Evolutionary conservation across 768 basidiomycete genomes (phyloP).

Genomic region (Russula foetens): DNA sequence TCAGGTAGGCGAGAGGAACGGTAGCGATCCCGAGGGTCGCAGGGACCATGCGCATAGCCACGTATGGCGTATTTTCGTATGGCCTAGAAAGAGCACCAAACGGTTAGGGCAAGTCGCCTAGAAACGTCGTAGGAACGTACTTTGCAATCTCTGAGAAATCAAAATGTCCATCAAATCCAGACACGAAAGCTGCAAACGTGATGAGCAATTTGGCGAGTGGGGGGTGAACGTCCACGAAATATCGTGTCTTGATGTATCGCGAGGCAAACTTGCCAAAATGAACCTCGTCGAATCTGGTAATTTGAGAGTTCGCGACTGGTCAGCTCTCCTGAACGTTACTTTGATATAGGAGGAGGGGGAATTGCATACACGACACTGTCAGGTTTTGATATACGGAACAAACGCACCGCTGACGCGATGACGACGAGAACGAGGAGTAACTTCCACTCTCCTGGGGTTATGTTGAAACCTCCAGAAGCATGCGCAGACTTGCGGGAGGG

Average conservation of each 20-base stretch:
- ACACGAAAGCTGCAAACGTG: conserved; percentile 80
- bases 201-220: conserved; percentile 94
- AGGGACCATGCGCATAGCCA: conserved; percentile 96
- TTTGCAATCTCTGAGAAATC: conserved; percentile 98
- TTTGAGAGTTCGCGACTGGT: background rate
- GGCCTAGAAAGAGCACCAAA: conserved; percentile 37
- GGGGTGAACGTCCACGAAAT: conserved; percentile 94
- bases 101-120: background rate
- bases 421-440: conserved; percentile 57
- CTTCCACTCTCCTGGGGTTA: conserved; percentile 71
- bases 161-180: conserved; percentile 86
- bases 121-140: conserved; percentile 37
- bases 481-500: conserved; percentile 16
- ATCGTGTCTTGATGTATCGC: conserved; percentile 87
- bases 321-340: background rate
- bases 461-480: conserved; percentile 51
- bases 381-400: conserved; percentile 80
- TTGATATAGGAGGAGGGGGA: background rate
- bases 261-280: conserved; percentile 97
- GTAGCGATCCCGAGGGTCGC: conserved; percentile 84
- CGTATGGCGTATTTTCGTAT: conserved; percentile 86
- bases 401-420: conserved; percentile 70
- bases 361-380: conserved; percentile 82
- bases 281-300: conserved; percentile 89
- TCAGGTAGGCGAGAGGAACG: conserved; percentile 86